Conservation (phyloP, 805 yeast species). For the Yarrowia deformans region DNA sequence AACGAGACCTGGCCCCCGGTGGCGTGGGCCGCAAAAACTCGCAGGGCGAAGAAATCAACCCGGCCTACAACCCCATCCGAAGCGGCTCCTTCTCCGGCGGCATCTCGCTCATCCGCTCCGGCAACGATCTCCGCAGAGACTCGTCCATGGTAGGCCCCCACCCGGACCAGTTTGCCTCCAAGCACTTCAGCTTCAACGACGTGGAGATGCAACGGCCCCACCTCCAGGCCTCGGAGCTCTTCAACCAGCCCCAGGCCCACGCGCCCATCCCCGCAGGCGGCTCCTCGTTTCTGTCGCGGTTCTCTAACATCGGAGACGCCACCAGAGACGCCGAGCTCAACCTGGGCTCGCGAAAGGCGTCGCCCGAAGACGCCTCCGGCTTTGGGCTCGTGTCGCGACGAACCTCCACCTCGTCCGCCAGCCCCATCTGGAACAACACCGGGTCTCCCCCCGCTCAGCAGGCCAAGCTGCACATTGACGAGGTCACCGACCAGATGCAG, state of each 20-base stretch:
- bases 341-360: slow-evolving; percentile 31
- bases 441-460: slow-evolving; percentile 30
- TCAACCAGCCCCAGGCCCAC: slow-evolving; percentile 30
- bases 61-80: slow-evolving; percentile 39
- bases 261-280: background rate
- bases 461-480: slow-evolving; percentile 36
- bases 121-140: slow-evolving; percentile 33
- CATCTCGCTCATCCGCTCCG: slow-evolving; percentile 37
- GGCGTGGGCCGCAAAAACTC: slow-evolving; percentile 40
- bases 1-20: slow-evolving; percentile 36
- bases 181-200: slow-evolving; percentile 35
- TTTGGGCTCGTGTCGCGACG: slow-evolving; percentile 28
- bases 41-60: slow-evolving; percentile 35
- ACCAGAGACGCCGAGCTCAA: slow-evolving; percentile 49
- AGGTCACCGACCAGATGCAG: slow-evolving; percentile 39
- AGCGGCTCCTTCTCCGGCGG: slow-evolving; percentile 37
- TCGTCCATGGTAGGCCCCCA: slow-evolving; percentile 23
- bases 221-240: slow-evolving; percentile 17
- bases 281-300: slow-evolving; percentile 40
- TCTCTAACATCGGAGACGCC: slow-evolving; percentile 47
- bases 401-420: slow-evolving; percentile 32
- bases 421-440: slow-evolving; percentile 39
- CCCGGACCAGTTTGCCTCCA: slow-evolving; percentile 34
- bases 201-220: slow-evolving; percentile 33
- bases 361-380: slow-evolving; percentile 26